Base-by-base conservation (phyloP, 495 filamentous ascomycete genomes). In the Penicillium mononematosum region DNA sequence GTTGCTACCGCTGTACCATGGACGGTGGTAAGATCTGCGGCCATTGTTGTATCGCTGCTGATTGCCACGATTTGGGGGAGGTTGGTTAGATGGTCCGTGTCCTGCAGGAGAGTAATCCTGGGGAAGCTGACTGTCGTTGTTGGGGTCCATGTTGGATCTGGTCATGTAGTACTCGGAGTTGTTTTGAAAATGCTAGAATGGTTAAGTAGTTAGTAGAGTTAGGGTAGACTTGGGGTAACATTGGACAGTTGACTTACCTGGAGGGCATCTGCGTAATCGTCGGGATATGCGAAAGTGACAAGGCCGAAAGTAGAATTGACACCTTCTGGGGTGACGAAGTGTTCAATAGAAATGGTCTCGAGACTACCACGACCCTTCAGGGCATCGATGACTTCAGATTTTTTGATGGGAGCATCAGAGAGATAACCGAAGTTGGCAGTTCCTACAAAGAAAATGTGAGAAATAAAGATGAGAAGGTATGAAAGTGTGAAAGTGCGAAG, bases 241-340 rank as follows among this genome's bases (percentile, higher is more conserved):
- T 12, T 32, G 22, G 16, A 11, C 36, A 36, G 3, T 16, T 9
- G 7, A 44, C 29, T 24, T 54, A 54, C 52, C 14, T 24, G 7
- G 12, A 54, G 17, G 25, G 52, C 52, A 17, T 54, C 41, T 12
- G 42, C 42, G 42, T 22, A 54, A 20, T 54, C 52, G 27, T 31
- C 42, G 5, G 31, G 42, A 5, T n/a, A 54, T 34, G 42, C 42
- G 24, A 55, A 55, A 45, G 29, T 47, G 16, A 46, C 43, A 34
- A 48, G 6, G 5, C 45, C 45, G 32, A 32, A 48, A n/a, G 45
- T 48, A 32, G 45, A 20, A 3, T 32, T 5, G 1, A 6, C 10
- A 0, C 45, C 45, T 10, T 25, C 16, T 9, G 10, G 8, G 36
- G 31, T 11, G 16, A 27, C 10, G 6, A 19, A 52, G 24, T 24